Percentiles rank a stretch among this genome's conserved stretches.
Evolutionary conservation across 768 basidiomycete species (phyloP).

Genomic region (Gautieria morchelliformis): DNA sequence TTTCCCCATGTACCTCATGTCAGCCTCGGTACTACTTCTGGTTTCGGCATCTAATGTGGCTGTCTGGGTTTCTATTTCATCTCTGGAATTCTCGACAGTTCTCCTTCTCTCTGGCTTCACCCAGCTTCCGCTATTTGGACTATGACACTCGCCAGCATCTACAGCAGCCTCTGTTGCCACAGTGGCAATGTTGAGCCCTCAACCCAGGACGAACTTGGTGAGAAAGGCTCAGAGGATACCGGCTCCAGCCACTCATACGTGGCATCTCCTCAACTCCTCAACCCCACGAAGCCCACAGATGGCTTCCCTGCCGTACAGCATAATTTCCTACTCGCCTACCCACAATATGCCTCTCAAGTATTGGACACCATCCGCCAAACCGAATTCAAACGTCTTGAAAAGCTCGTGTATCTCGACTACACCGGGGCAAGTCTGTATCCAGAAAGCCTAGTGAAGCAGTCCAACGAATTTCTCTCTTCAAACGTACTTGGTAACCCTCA

Average conservation of each 20-base stretch:
- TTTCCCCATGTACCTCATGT: no score
- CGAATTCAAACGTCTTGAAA: constrained; percentile 52
- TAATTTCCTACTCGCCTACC: constrained; percentile 32
- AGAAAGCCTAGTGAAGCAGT: constrained; percentile 62
- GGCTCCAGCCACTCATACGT: constrained; percentile 2
- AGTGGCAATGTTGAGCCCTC: background rate
- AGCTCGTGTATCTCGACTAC: constrained; percentile 76
- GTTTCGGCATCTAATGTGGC: background rate
- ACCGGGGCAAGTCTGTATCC: constrained; percentile 82
- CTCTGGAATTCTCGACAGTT: background rate
- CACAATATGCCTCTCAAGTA: constrained; percentile 65
- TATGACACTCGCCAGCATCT: constrained; percentile 1
- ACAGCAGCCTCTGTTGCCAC: background rate
- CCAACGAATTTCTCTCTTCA: constrained; percentile 56
- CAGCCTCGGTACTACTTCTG: no score
- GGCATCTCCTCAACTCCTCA: background rate
- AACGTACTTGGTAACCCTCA: constrained; percentile 77
- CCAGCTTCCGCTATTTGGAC: background rate
- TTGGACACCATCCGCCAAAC: constrained; percentile 56
- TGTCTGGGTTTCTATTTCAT: background rate
- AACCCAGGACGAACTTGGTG: background rate
- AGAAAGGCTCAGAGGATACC: background rate
- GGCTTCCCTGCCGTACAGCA: background rate
- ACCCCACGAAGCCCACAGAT: background rate
- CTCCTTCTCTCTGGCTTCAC: background rate